These are phyloP conservation scores for Fonsecaea multimorphosa DNA, from an alignment of 2,329 filamentous ascomycete species.

Conservation along the genomic window DNA sequence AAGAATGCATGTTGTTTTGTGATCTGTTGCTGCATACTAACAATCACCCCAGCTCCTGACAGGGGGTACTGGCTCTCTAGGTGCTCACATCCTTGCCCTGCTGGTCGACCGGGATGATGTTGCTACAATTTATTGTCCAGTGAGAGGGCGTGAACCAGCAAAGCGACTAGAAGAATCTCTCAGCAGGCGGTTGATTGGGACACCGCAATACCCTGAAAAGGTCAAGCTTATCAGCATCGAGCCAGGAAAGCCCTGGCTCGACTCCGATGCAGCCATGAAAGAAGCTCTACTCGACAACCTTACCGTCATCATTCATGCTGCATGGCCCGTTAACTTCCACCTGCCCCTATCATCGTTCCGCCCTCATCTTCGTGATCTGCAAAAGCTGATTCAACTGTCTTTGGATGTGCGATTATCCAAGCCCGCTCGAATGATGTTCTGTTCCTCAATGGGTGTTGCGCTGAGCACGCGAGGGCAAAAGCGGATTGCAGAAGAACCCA, in stretches of 20 bases:
- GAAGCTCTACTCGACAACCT: constrained; percentile 33
- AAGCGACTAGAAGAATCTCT: constrained; percentile 8
- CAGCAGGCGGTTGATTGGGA: neutral
- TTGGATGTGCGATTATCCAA: constrained; percentile 36
- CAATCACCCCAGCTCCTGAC: constrained; percentile 7
- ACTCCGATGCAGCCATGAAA: neutral
- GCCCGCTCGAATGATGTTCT: constrained; percentile 52
- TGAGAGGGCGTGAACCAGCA: constrained; percentile 8
- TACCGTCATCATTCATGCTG: constrained; percentile 65
- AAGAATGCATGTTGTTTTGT: neutral
- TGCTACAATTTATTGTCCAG: constrained; percentile 16
- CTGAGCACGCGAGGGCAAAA: constrained; percentile 37
- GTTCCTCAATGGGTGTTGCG: constrained; percentile 57
- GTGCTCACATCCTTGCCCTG: constrained; percentile 13
- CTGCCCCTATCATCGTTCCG: constrained; percentile 62
- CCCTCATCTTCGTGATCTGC: constrained; percentile 57
- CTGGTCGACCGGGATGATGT: constrained; percentile 11
- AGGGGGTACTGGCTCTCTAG: constrained; percentile 24
- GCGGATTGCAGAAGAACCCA: constrained; percentile 19
- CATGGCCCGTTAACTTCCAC: constrained; percentile 73
- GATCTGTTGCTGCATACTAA: neutral
- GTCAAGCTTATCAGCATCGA: neutral
- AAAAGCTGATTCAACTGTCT: constrained; percentile 57
- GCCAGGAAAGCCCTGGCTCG: neutral
- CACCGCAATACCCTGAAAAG: neutral